Percentiles rank a stretch among this genome's conserved stretches.
Conservation (phyloP, 2,329 filamentous ascomycete species). For the Aureobasidium lini region DNA sequence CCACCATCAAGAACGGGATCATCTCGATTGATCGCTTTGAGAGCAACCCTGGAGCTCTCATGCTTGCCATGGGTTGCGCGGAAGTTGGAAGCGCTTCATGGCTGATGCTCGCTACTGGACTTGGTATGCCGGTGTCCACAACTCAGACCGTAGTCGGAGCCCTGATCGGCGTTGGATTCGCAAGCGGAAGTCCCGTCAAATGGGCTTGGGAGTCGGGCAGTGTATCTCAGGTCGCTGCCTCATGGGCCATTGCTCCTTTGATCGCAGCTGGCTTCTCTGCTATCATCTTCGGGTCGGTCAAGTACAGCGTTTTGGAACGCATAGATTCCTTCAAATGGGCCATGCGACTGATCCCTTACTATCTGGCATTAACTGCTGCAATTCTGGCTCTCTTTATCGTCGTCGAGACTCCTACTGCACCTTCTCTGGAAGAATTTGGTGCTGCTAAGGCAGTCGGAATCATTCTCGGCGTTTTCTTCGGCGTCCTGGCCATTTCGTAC, state of each 20-base stretch:
- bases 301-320: conserved; percentile 43
- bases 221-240: conserved; percentile 12
- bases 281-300: conserved; percentile 42
- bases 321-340: conserved; percentile 42
- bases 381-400: conserved; percentile 50
- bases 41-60: conserved; percentile 36
- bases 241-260: conserved; percentile 43
- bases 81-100: conserved; percentile 44
- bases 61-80: conserved; percentile 39
- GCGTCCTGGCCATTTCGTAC: conserved; percentile 34
- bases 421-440: background rate
- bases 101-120: conserved; percentile 48
- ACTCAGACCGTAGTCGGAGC: conserved; percentile 55
- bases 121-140: conserved; percentile 54
- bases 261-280: conserved; percentile 43
- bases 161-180: conserved; percentile 53
- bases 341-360: conserved; percentile 42
- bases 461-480: conserved; percentile 36
- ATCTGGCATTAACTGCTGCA: conserved; percentile 41
- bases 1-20: conserved; percentile 55
- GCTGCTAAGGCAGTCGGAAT: conserved; percentile 37
- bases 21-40: conserved; percentile 44
- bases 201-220: conserved; percentile 23
- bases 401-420: background rate
- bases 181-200: conserved; percentile 30